A percentile compares a stretch with the other conserved stretches of the same genome.
phyloP scores from a whole-genome alignment of 1,284 basidiomycete species.

The Ganoderma sinense region DNA sequence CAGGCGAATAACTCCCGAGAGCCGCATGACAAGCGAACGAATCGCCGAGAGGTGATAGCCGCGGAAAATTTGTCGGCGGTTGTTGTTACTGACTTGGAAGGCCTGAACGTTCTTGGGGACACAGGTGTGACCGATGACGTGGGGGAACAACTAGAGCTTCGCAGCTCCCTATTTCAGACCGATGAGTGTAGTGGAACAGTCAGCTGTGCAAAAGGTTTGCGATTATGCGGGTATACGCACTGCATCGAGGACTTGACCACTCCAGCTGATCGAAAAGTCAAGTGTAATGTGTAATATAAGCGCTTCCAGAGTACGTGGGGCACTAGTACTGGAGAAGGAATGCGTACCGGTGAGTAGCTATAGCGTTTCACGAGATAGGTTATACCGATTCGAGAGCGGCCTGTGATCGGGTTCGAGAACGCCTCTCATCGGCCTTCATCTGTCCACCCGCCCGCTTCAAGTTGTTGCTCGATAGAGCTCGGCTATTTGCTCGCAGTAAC shows the following conservation, averaged over 20 bases:
- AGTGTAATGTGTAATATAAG: not conserved
- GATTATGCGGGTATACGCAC: not conserved
- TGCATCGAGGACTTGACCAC: not conserved
- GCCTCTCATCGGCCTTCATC: not conserved
- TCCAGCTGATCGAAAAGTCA: not conserved
- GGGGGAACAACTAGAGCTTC: not conserved
- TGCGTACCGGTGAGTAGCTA: not conserved
- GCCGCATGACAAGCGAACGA: not conserved
- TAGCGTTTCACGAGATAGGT: not conserved
- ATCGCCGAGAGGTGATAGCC: not conserved
- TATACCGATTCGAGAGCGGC: not conserved
- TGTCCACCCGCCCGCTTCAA: not conserved
- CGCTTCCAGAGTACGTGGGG: too few species aligned
- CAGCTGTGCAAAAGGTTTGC: not conserved
- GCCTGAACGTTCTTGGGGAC: not conserved
- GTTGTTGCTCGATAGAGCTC: too few species aligned
- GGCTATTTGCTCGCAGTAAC: too few species aligned
- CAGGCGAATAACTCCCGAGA: not conserved
- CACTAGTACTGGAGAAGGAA: not conserved
- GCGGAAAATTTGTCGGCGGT: not conserved
- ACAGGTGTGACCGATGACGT: not conserved
- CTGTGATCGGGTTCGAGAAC: not conserved
- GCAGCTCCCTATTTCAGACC: not conserved
- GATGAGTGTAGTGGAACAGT: not conserved
- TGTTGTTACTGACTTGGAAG: not conserved